Evolutionary conservation across 1,139 yeast genomes (phyloP), one percentile per base, ranked within the genome.

Genomic region (Lizanozyma gosingica): DNA sequence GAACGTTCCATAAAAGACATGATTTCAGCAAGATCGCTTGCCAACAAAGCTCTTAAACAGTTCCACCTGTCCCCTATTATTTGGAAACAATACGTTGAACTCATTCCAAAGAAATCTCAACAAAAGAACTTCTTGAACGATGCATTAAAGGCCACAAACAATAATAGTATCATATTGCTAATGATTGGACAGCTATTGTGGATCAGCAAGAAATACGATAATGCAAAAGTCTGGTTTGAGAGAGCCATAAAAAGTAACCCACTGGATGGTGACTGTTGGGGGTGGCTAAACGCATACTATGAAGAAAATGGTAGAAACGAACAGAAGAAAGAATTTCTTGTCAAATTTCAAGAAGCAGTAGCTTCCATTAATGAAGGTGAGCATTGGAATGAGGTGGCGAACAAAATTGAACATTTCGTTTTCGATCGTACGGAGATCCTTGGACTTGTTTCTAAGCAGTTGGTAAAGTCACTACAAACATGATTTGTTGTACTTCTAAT

Each of bases 141-240:
- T 53, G 95, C 97, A 0, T 65, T 92, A 43, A 74, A 71, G 44
- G 71, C 69, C 6, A 83, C 95, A 0, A 66, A 74, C 39, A 83
- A 83, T 46, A 69, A 82, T 39, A 68, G 82, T 0, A 49, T 69
- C 29, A 73, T 90, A 1, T 62, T 90, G 17, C 49, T 78, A 18
- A 69, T 76, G 1, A 80, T 86, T 38, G 97, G 94, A 0, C 62
- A 71, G 4, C 76, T 77, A 45, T 80, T 87, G 49, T 84, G 84
- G 83, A 52, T 63, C 2, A 85, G 78, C 33, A 82, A 84, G 0
- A 85, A 84, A 49, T 60, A 68, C 35, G 60, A 72, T 2, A 81
- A 80, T 48, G 88, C 95, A 0, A 65, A 67, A 42, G 70, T 79
- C 14, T 90, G 96, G 92, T 76, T 88, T 47, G 82, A 82, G 37